Evolutionary conservation across 2,329 filamentous ascomycete genomes (phyloP), one percentile per base, ranked within the genome.

Genomic region (Fusarium nematophilum): DNA sequence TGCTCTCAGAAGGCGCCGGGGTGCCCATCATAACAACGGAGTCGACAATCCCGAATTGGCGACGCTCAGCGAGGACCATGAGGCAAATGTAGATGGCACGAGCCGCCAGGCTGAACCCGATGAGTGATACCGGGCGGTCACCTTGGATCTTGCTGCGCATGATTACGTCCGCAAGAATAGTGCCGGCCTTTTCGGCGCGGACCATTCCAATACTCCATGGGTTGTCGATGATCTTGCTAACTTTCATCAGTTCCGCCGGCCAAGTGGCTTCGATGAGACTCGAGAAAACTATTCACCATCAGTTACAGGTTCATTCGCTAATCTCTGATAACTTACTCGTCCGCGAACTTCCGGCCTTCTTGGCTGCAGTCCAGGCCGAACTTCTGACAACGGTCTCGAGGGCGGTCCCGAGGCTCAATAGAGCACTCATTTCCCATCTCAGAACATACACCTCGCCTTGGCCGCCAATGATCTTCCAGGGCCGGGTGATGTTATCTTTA

Each of bases 81-180:
- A 97, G 82, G 63, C 93, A 97, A 4, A 88, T 85, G 71, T 91
- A 97, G 44, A 98, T 93, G 27, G 93, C 85, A 40, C 92, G 86
- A 14, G 92, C 91, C 2, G 91, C 92, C 7, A 96, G 80, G 36
- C 91, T 92, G 72, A 92, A 96, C 3, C 92, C 93, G 38, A 96
- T 83, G 10, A 97, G 78, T 6, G 88, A 93, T 4, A 96, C 86
- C 0, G 91, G 87, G 5, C 93, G 85, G 69, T 96, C 91, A 13
- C 93, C 93, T 68, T 94, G 92, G 1, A 91, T 86, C 65, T 89
- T 92, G 58, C 73, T 75, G 71, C 90, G 92, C 67, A 92, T 88
- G 44, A 97, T 81, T 14, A 90, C 88, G 71, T 97, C 92, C 5
- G 92, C 92, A 3, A 97, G 85, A 77, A 80, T 90, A 79, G 66